phyloP scores from a whole-genome alignment of 345 rosid genomes.

The Lumnitzera racemosa region DNA sequence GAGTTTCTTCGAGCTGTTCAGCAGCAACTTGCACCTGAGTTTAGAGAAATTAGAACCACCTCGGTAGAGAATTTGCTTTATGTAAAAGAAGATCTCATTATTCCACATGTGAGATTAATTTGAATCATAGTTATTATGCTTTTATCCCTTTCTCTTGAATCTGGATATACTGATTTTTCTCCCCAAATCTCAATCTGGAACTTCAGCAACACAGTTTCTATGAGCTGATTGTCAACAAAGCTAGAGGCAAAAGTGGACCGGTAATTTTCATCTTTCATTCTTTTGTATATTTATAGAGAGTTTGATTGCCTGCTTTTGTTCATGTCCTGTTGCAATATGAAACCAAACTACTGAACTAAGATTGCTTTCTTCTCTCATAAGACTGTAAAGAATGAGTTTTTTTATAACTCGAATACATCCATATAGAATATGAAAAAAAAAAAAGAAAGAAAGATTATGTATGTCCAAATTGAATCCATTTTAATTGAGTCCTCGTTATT shows the following conservation, averaged over 20 bases:
- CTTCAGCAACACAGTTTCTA: conserved; percentile 98
- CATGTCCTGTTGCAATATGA: background rate
- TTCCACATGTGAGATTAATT: conserved; percentile 77
- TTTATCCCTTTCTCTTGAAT: too few relatives aligned
- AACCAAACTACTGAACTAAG: too few relatives aligned
- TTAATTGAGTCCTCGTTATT: too few relatives aligned
- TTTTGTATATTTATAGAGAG: background rate
- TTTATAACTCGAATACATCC: too few relatives aligned
- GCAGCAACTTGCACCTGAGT: conserved; percentile 98
- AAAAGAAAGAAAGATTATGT: too few relatives aligned
- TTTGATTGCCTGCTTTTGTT: background rate
- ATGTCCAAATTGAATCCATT: too few relatives aligned
- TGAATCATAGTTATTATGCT: background rate
- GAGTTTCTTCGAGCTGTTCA: conserved; percentile 87
- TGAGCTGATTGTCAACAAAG: conserved; percentile 90
- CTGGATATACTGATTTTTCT: too few relatives aligned
- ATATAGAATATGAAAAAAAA: too few relatives aligned
- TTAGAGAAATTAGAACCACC: conserved; percentile 86
- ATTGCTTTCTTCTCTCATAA: too few relatives aligned
- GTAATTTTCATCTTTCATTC: conserved; percentile 28
- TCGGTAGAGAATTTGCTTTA: conserved; percentile 94
- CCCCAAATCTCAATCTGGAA: conserved; percentile 2
- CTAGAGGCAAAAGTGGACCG: conserved; percentile 99
- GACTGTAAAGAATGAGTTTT: too few relatives aligned
- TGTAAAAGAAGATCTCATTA: conserved; percentile 95